Evolutionary conservation across 257 asterid genomes (phyloP), one percentile per base, ranked within the genome.

Genomic region (Dorcoceras hygrometricum): DNA sequence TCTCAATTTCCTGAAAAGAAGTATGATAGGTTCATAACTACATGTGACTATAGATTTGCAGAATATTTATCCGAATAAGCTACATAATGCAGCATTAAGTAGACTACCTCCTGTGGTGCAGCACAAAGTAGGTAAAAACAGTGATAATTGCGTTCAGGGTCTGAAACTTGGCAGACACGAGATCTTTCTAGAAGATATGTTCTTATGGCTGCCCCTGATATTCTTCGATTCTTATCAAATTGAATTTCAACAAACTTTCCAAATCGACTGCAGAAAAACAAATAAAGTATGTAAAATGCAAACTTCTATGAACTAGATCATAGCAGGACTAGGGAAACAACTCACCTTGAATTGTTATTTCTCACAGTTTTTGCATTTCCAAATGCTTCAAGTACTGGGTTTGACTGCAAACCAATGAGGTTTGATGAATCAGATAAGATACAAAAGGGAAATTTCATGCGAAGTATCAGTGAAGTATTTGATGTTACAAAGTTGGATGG

Each of bases 361-460:
- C 97, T 85, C 66, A 93, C 97, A 29, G 98, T 93, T 89, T 93
- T 93, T 66, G 98, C 98, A 82, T 93, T 93, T 75, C 98, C 98
- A 80, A 93, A 93, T 76, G 98, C 98, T 85, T 93, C 98, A 60
- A 93, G 96, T 50, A 93, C 96, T 32, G 99, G 99, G 77, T 93
- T 93, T 50, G 99, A 93, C 99, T 93, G 96, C 87, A 92, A 26
- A 68, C 59, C 77, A 68, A 46, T 51, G 66, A 65, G 58, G 55
- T 50, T 71, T 68, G 56, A 74, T 46, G 3, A 43, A 46, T 39
- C 68, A 62, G 70, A n/a, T n/a, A n/a, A 62, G 62, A 16, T 27
- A 56, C 63, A 65, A n/a, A n/a, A 66, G 56, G 28, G 51, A 65
- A n/a, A 22, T 48, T 54, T 56, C 58, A 73, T 66, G 24, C 62